These are phyloP conservation scores for Phytophthora kernoviae DNA, from an alignment of 352 stramenopile species.

Conservation along the genomic window DNA sequence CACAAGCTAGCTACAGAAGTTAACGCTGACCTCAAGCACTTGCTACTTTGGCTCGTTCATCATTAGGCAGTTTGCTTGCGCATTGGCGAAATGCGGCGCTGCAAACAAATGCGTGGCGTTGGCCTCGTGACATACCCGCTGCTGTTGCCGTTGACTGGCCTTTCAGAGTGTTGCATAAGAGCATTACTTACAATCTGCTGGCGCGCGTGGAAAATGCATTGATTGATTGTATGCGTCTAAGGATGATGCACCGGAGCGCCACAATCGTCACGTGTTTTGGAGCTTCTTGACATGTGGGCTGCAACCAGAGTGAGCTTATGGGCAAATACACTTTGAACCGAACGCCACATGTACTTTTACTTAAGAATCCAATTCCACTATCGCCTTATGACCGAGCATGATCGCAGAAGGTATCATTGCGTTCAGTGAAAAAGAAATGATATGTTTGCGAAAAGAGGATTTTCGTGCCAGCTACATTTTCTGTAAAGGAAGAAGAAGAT, in stretches of 20 bases:
- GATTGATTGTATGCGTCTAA: background rate
- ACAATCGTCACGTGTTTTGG: too few species aligned
- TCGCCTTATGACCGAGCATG: background rate
- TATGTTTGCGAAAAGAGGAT: background rate
- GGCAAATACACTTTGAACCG: too few species aligned
- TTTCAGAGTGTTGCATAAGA: background rate
- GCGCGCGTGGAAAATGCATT: background rate
- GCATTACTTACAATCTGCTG: conserved; percentile 1
- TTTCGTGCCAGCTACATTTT: background rate
- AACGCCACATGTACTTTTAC: too few species aligned
- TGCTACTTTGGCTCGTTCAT: too few species aligned
- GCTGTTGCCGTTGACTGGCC: background rate
- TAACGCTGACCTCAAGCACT: background rate
- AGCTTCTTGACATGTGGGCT: too few species aligned
- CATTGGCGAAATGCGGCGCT: background rate
- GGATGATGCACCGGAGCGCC: too few species aligned
- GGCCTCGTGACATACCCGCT: background rate
- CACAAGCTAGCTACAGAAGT: background rate
- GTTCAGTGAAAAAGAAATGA: conserved; percentile 2
- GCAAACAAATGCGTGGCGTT: too few species aligned
- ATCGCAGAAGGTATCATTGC: background rate
- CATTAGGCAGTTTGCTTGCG: background rate
- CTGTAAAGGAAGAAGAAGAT: too few species aligned
- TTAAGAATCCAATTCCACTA: background rate
- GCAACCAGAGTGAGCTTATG: too few species aligned